Evolutionary conservation across 108 stramenopile species (phyloP).

Genomic region (Nannochloropsis oceanica): DNA sequence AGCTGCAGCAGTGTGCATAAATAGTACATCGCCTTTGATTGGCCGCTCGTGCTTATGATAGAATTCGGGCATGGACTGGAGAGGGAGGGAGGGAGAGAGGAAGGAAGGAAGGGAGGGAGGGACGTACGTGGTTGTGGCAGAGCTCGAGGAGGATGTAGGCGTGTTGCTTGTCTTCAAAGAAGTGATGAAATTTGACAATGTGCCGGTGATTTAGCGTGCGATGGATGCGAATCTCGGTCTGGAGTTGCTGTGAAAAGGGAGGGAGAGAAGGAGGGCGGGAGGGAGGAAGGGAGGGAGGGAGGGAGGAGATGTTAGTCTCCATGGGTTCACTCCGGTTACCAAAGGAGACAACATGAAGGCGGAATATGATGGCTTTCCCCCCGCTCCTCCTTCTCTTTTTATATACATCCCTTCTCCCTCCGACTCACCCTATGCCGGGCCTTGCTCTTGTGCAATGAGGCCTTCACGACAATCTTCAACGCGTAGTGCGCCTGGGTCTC

Average conservation of each 20-base stretch:
- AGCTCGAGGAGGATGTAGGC: constrained; percentile 96
- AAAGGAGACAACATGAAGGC: neutral
- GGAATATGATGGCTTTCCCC: neutral
- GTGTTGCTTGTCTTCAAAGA: constrained; percentile 86
- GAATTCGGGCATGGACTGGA: neutral
- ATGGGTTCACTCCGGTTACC: neutral
- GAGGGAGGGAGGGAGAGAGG: neutral
- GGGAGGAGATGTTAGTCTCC: neutral
- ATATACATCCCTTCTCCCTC: neutral
- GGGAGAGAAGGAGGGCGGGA: neutral
- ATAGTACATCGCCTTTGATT: neutral
- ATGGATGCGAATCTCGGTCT: constrained; percentile 96
- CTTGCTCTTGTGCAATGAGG: constrained; percentile 29
- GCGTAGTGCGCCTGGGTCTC: constrained; percentile 25
- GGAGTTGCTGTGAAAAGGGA: constrained; percentile 54
- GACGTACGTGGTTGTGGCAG: constrained; percentile 61
- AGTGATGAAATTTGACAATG: constrained; percentile 88
- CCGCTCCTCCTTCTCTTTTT: neutral
- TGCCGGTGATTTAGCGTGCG: constrained; percentile 71
- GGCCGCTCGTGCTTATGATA: no score
- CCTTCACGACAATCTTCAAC: constrained; percentile 40
- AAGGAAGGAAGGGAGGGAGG: neutral
- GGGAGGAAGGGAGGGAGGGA: neutral
- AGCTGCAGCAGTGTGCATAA: neutral
- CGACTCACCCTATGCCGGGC: constrained; percentile 30